Conservation (phyloP, 768 basidiomycete genomes). For the Agrocybe chaxingu region DNA sequence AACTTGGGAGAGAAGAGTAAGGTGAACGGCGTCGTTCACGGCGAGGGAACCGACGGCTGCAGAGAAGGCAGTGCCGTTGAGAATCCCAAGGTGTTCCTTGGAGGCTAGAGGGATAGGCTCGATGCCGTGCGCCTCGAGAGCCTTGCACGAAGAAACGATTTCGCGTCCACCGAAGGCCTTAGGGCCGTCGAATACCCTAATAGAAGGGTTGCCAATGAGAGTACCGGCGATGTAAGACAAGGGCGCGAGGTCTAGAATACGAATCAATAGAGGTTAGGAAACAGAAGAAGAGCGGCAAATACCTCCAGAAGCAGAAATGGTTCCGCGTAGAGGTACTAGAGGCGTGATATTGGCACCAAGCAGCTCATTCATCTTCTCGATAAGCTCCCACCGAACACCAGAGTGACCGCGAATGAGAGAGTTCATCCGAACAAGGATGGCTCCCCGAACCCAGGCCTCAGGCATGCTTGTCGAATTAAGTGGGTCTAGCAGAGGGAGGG, state of each 20-base stretch:
- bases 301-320: conserved; percentile 84
- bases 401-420: conserved; percentile 88
- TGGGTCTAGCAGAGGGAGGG: conserved; percentile 71
- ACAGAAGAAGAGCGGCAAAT: conserved; percentile 10
- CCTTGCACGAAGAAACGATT: conserved; percentile 53
- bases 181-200: conserved; percentile 64
- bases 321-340: conserved; percentile 79
- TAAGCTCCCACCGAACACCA: conserved; percentile 76
- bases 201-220: conserved; percentile 76
- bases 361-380: conserved; percentile 74
- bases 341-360: conserved; percentile 73
- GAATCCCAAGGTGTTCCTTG: conserved; percentile 77
- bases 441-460: conserved; percentile 83
- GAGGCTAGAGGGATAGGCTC: conserved; percentile 63
- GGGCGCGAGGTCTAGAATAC: conserved; percentile 61
- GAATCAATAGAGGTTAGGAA: conserved; percentile 9
- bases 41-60: conserved; percentile 76
- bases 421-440: conserved; percentile 85
- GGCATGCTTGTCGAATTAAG: conserved; percentile 72
- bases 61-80: conserved; percentile 86
- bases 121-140: conserved; percentile 58
- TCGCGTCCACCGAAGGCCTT: conserved; percentile 43
- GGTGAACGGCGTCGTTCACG: conserved; percentile 66
- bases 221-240: conserved; percentile 82
- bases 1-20: conserved; percentile 64